These are phyloP conservation scores for Apophysomyces trapeziformis DNA, from an alignment of 371 early-diverging fungal species.

Conservation along the genomic window DNA sequence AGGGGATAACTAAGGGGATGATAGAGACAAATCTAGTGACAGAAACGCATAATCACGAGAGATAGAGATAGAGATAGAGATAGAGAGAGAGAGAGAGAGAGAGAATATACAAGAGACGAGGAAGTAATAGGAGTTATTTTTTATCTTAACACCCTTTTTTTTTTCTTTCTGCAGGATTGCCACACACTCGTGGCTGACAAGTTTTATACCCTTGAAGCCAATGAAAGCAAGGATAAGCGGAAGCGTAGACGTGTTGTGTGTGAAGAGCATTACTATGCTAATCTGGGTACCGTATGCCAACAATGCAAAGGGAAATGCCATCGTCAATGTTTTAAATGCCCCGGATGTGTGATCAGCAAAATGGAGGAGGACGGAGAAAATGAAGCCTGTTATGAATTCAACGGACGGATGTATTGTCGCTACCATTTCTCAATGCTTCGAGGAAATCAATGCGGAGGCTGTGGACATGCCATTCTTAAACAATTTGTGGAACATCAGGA, in stretches of 20 bases:
- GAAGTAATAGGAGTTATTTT: neutral
- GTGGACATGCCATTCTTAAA: slow-evolving; percentile 89
- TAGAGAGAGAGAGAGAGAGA: neutral
- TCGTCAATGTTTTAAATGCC: slow-evolving; percentile 27
- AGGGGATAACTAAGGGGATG: neutral
- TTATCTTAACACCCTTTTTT: neutral
- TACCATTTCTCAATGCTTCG: slow-evolving; percentile 86
- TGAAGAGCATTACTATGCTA: slow-evolving; percentile 31
- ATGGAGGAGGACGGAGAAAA: slow-evolving; percentile 53
- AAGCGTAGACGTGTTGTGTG: slow-evolving; percentile 26
- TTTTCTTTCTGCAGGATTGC: slow-evolving; percentile 32
- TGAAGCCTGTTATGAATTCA: slow-evolving; percentile 85
- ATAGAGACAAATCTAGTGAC: neutral
- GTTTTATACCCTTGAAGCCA: slow-evolving; percentile 21
- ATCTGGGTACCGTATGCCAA: slow-evolving; percentile 23
- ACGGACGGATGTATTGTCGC: slow-evolving; percentile 87
- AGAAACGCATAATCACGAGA: slow-evolving; percentile 7
- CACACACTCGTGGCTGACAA: slow-evolving; percentile 27
- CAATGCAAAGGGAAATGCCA: slow-evolving; percentile 22
- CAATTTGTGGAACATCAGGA: slow-evolving; percentile 88
- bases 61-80: too few relatives aligned
- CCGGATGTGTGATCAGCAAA: slow-evolving; percentile 16
- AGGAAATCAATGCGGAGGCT: slow-evolving; percentile 92
- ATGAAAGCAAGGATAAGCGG: slow-evolving; percentile 8
- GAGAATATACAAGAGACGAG: neutral